Percentiles rank a stretch among this genome's conserved stretches.
These are phyloP conservation scores for Chytridiales sp. DNA, from an alignment of 371 early-diverging fungal species.

Conservation along the genomic window DNA sequence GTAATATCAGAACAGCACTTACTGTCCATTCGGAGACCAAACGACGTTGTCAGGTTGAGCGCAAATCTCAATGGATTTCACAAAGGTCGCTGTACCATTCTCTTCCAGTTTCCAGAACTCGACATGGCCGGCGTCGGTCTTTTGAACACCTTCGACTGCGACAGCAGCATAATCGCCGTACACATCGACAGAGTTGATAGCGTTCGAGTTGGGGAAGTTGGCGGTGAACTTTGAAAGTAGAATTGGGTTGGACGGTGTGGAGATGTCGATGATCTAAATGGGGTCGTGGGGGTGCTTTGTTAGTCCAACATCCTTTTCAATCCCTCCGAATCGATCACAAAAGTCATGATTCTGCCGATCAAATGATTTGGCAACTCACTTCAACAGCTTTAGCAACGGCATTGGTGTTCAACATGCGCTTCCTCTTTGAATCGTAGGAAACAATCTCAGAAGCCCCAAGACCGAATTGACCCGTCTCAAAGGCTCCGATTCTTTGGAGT, in stretches of 20 bases:
- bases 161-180: slow-evolving; percentile 6
- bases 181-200: slow-evolving; percentile 12
- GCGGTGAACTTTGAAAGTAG: neutral
- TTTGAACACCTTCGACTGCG: slow-evolving; percentile 1
- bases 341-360: neutral
- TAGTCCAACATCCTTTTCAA: too few species aligned
- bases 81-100: neutral
- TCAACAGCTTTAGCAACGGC: slow-evolving; percentile 4
- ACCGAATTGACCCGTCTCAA: slow-evolving; percentile 1
- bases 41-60: slow-evolving; percentile 11
- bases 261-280: slow-evolving; percentile 9
- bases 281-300: too few species aligned
- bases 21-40: slow-evolving; percentile 7
- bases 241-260: neutral
- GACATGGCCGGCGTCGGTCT: slow-evolving; percentile 12
- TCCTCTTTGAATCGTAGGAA: neutral
- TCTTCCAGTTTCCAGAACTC: slow-evolving; percentile 6
- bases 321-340: too few species aligned
- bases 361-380: neutral
- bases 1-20: neutral
- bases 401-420: slow-evolving; percentile 7
- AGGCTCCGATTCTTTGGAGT: neutral
- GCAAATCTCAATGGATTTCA: slow-evolving; percentile 4
- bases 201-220: neutral
- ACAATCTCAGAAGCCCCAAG: slow-evolving; percentile 8